These are phyloP conservation scores for Plasmodium gonderi DNA, from an alignment of 169 alveolate genomes.

Conservation along the genomic window DNA sequence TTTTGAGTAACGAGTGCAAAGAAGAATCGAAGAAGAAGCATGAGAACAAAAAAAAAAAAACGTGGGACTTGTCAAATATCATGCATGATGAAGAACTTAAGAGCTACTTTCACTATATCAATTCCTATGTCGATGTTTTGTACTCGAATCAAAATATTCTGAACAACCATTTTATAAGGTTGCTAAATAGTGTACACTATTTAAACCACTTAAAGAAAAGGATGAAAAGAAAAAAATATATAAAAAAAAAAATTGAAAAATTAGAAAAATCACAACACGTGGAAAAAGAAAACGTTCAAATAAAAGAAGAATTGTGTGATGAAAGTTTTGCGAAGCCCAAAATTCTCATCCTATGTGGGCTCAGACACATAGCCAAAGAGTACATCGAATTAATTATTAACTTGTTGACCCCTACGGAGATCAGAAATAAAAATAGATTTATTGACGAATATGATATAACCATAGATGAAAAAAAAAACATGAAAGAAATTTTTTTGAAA, in stretches of 20 bases:
- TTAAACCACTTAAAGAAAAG: slow-evolving; percentile 58
- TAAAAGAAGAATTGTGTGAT: slow-evolving; percentile 75
- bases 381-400: slow-evolving; percentile 67
- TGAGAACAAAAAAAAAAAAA: background rate
- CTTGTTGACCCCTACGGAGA: slow-evolving; percentile 59
- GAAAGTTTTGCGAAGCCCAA: slow-evolving; percentile 78
- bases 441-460: slow-evolving; percentile 79
- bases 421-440: slow-evolving; percentile 80
- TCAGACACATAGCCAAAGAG: slow-evolving; percentile 75
- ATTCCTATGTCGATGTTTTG: slow-evolving; percentile 77
- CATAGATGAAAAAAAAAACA: slow-evolving; percentile 75
- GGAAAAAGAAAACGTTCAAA: slow-evolving; percentile 17
- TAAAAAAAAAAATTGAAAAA: slow-evolving; percentile 61
- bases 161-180: slow-evolving; percentile 43
- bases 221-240: slow-evolving; percentile 53
- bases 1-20: too few species aligned
- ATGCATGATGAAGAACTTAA: slow-evolving; percentile 42
- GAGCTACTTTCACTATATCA: slow-evolving; percentile 73
- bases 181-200: slow-evolving; percentile 22
- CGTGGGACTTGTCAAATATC: background rate
- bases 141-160: slow-evolving; percentile 52
- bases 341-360: slow-evolving; percentile 75
- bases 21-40: background rate
- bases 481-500: slow-evolving; percentile 69
- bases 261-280: slow-evolving; percentile 45